Conservation (phyloP, 1,284 basidiomycete species). For the Testicularia cyperi region DNA sequence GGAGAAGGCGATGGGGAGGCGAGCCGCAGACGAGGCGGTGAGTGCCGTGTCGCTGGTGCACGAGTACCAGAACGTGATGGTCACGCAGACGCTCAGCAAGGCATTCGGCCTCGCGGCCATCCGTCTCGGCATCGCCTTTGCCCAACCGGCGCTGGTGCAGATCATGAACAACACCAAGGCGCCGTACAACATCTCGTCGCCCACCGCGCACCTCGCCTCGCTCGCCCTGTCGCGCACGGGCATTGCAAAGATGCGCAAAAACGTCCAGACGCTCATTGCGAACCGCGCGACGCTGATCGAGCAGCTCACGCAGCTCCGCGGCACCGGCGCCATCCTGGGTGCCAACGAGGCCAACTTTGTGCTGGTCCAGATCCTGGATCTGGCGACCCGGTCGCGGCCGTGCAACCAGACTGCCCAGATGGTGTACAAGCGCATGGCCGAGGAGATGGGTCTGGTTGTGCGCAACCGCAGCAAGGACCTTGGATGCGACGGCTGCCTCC, state of each 20-base stretch:
- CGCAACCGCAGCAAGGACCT: conserved; percentile 81
- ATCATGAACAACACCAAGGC: conserved; percentile 95
- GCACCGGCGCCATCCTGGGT: conserved; percentile 73
- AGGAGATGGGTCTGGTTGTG: conserved; percentile 84
- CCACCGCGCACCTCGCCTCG: conserved; percentile 80
- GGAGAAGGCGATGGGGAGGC: conserved; percentile 46
- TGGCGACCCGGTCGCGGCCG: conserved; percentile 62
- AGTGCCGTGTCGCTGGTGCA: conserved; percentile 72
- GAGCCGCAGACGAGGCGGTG: conserved; percentile 58
- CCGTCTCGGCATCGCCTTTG: conserved; percentile 83
- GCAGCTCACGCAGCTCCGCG: conserved; percentile 63
- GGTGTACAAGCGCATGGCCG: conserved; percentile 80
- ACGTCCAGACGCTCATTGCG: conserved; percentile 68
- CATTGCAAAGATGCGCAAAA: conserved; percentile 69
- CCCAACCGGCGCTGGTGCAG: conserved; percentile 84
- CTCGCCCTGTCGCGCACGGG: conserved; percentile 74
- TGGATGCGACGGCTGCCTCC: conserved; percentile 83
- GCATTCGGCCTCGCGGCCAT: conserved; percentile 94
- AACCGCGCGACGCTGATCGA: conserved; percentile 68
- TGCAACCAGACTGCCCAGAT: conserved; percentile 72
- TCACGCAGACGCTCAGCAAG: conserved; percentile 94
- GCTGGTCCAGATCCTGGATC: conserved; percentile 73
- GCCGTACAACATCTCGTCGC: conserved; percentile 93
- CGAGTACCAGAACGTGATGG: conserved; percentile 84
- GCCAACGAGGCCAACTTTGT: conserved; percentile 90